Evolutionary conservation across 2,329 filamentous ascomycete genomes (phyloP), one percentile per base, ranked within the genome.

Genomic region (Periglandula ipomoeae): DNA sequence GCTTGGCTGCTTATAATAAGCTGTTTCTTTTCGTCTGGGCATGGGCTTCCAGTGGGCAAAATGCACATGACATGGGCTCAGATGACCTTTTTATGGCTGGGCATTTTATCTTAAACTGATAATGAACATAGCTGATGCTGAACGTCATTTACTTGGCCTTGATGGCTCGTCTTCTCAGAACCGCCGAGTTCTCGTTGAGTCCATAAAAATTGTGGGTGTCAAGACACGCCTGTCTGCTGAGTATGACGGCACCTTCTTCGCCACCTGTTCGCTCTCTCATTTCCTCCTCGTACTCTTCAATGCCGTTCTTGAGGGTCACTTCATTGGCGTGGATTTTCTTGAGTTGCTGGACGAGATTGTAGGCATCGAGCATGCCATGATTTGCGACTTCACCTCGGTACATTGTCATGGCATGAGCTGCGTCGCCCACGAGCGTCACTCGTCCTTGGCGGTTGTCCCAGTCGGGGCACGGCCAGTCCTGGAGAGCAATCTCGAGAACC

Each of bases 351-450:
- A 53, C 48, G 34, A 69, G 56, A 34, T 59, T 52, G 34, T 59
- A 60, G 2, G 67, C 66, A 44, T 70, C 67, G n/a, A 67, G 57
- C 11, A 70, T 66, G 15, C 66, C 67, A 49, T 70, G 67, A 47
- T 70, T 70, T 7, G 59, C 63, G 1, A 61, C 67, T 46, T 70
- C 66, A 23, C 67, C 67, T 15, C 67, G 61, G 46, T 64, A 77
- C 74, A 78, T 77, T 26, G 74, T 76, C 76, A 80, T 79, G n/a
- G 75, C 71, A 58, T 80, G 76, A 0, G 75, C 75, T 2, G 75
- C 70, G 56, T 80, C 77, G 3, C 77, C 76, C 4, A 71, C 64
- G 1, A 80, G 59, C 1, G 73, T 73, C 3, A 74, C 68, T 1
- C 65, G 62, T 3, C 73, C 74, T 37, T 60, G 57, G 11, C 55